Evolutionary conservation across 2,329 filamentous ascomycete species (phyloP).

Genomic region (Coniella lustricola): DNA sequence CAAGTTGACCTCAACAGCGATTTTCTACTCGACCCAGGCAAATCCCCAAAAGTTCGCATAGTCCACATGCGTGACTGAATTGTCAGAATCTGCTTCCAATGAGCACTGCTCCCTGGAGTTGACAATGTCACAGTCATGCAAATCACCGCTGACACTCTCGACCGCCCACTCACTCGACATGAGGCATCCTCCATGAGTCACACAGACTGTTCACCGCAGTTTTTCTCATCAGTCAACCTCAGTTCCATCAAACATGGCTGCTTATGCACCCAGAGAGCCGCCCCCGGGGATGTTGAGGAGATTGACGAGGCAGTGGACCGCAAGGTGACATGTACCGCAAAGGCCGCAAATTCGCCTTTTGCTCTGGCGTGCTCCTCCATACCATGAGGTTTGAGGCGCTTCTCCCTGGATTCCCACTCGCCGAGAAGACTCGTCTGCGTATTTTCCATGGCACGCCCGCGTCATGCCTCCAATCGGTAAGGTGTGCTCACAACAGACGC

Average conservation of each 20-base stretch:
- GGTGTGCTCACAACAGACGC: constrained; percentile 30
- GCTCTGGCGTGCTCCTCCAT: constrained; percentile 31
- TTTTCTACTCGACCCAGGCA: too few relatives aligned
- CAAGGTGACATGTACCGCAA: constrained; percentile 35
- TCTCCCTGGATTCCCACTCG: constrained; percentile 27
- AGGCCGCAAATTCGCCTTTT: constrained; percentile 35
- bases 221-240: too few relatives aligned
- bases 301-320: constrained; percentile 37
- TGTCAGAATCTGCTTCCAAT: too few relatives aligned
- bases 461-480: constrained; percentile 34
- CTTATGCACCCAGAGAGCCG: too few relatives aligned
- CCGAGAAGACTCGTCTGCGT: constrained; percentile 36
- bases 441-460: constrained; percentile 35
- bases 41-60: too few relatives aligned
- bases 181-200: too few relatives aligned
- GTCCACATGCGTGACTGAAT: too few relatives aligned
- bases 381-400: constrained; percentile 40
- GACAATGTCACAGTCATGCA: too few relatives aligned
- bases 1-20: too few relatives aligned
- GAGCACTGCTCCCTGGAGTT: too few relatives aligned
- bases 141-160: background rate
- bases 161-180: background rate
- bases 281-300: constrained; percentile 28
- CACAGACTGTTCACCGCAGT: too few relatives aligned
- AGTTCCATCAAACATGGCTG: too few relatives aligned